Evolutionary conservation across 306 rosid genomes (phyloP).

Genomic region (Cicer judaicum): DNA sequence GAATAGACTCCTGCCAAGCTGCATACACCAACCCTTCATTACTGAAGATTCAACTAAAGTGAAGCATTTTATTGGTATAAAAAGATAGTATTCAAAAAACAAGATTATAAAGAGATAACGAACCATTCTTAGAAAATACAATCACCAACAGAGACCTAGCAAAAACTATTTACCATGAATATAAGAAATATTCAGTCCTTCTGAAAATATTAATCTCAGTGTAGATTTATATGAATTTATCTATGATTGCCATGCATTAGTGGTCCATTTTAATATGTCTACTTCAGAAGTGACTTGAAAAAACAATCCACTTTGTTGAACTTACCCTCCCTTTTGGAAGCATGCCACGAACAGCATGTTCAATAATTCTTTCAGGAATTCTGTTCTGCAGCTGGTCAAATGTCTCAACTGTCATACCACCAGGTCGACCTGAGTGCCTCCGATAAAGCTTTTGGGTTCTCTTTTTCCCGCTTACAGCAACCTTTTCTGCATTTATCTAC

Average conservation of each 20-base stretch:
- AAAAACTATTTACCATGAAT: constrained; percentile 5
- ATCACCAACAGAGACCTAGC: constrained; percentile 22
- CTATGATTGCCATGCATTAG: neutral
- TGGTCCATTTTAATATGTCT: constrained; percentile 7
- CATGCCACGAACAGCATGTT: constrained; percentile 99
- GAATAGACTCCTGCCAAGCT: constrained; percentile 95
- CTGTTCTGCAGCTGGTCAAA: constrained; percentile 92
- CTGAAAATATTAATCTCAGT: constrained; percentile 27
- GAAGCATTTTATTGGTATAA: neutral
- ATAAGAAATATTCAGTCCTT: neutral
- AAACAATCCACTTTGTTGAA: constrained; percentile 27
- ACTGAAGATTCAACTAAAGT: constrained; percentile 34
- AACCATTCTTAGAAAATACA: constrained; percentile 32
- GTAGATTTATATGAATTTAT: constrained; percentile 13
- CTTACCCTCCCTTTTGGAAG: constrained; percentile 99
- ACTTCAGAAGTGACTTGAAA: constrained; percentile 21
- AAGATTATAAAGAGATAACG: neutral
- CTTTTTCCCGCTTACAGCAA: constrained; percentile 93
- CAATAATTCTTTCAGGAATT: constrained; percentile 93
- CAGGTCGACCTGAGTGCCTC: constrained; percentile 99
- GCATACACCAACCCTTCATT: constrained; percentile 48
- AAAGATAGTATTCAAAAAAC: constrained; percentile 5
- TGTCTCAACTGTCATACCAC: constrained; percentile 96
- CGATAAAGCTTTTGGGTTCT: constrained; percentile 91
- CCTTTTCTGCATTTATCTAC: constrained; percentile 94